Percentiles rank a stretch among this genome's conserved stretches.
Conservation (phyloP, 2,329 filamentous ascomycete genomes). For the Chalara sp. region DNA sequence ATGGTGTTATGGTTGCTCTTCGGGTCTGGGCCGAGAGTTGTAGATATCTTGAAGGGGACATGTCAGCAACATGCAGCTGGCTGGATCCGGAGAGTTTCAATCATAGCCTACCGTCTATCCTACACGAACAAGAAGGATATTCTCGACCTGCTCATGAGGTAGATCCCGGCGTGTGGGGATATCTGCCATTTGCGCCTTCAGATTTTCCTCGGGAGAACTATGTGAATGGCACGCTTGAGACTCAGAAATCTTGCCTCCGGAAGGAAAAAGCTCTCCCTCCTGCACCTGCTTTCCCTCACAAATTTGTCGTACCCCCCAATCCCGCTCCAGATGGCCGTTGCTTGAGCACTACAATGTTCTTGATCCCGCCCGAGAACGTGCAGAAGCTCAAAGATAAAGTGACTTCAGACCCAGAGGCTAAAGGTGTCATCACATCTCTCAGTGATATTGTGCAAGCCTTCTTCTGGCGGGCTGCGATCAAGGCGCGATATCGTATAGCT, state of each 20-base stretch:
- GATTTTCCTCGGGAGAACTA: neutral
- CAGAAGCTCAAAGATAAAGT: conserved; percentile 5
- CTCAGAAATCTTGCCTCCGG: neutral
- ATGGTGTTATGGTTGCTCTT: conserved; percentile 5
- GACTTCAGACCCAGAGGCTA: neutral
- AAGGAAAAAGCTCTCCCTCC: neutral
- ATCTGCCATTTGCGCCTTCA: conserved; percentile 2
- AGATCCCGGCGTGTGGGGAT: conserved; percentile 4
- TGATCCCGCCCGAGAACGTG: conserved; percentile 1
- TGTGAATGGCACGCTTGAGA: neutral
- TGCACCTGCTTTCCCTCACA: too few relatives aligned
- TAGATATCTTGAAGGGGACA: conserved; percentile 5
- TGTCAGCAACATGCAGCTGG: conserved; percentile 2
- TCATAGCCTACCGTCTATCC: conserved; percentile 4
- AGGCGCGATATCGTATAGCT: conserved; percentile 2
- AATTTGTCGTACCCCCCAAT: too few relatives aligned
- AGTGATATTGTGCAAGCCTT: conserved; percentile 6
- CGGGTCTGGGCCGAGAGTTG: conserved; percentile 4
- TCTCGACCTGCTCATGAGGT: conserved; percentile 1
- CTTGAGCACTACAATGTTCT: conserved; percentile 2
- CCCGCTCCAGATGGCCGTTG: conserved; percentile 1
- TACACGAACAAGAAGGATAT: conserved; percentile 3
- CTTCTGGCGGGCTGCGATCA: conserved; percentile 4
- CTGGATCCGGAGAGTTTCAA: conserved; percentile 6
- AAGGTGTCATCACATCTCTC: conserved; percentile 1